phyloP scores from a whole-genome alignment of 805 yeast species.

The Citeromyces nyonsensis region DNA sequence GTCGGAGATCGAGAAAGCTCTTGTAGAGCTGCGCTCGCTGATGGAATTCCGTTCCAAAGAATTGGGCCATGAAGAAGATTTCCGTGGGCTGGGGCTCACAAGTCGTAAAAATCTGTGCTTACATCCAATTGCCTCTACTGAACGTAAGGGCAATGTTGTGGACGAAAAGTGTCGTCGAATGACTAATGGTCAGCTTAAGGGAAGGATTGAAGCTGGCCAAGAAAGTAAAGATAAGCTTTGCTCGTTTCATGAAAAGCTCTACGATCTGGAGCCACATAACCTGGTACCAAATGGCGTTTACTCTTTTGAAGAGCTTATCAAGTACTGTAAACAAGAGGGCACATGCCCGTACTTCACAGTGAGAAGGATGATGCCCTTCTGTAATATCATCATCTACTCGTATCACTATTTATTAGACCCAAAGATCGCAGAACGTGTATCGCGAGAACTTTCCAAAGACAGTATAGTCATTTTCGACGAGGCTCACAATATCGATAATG shows the following conservation, averaged over 20 bases:
- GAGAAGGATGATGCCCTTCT: constrained; percentile 91
- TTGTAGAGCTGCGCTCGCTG: constrained; percentile 75
- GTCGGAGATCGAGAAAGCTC: constrained; percentile 97
- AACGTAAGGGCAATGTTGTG: constrained; percentile 80
- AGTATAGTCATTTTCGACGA: constrained; percentile 93
- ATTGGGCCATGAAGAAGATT: constrained; percentile 78
- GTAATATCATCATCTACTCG: constrained; percentile 90
- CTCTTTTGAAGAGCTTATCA: constrained; percentile 74
- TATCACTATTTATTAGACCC: constrained; percentile 95
- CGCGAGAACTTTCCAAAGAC: constrained; percentile 82
- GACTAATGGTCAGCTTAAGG: constrained; percentile 81
- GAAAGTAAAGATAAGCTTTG: constrained; percentile 50
- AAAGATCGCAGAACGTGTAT: constrained; percentile 90
- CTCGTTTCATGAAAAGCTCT: constrained; percentile 80
- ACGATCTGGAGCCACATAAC: constrained; percentile 77
- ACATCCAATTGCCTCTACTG: constrained; percentile 78
- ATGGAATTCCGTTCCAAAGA: constrained; percentile 80
- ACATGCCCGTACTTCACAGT: constrained; percentile 96
- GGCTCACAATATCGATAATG: constrained; percentile 97
- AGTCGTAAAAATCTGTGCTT: constrained; percentile 89
- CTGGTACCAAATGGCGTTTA: constrained; percentile 87
- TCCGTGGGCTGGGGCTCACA: constrained; percentile 87
- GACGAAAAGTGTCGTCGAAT: constrained; percentile 93
- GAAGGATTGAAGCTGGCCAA: constrained; percentile 42
- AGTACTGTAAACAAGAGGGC: constrained; percentile 62